Evolutionary conservation across 768 basidiomycete species (phyloP), one percentile per base, ranked within the genome.

Genomic region (Lactarius evosmus): DNA sequence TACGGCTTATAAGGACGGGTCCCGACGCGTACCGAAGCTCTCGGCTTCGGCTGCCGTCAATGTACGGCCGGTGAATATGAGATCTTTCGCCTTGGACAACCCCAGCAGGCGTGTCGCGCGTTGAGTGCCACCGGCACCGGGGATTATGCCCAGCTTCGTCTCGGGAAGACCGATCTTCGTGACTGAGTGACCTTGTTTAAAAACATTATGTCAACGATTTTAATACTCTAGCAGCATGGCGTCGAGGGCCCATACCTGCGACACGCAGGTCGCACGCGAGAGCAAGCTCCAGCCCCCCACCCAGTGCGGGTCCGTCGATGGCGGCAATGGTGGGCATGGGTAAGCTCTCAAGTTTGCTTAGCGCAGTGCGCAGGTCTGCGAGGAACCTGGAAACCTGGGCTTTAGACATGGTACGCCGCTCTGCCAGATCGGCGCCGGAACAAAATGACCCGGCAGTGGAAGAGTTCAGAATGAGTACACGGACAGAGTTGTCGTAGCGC

Each of bases 271-370:
- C 95, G 75, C 93, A 96, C 2, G 92, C 89, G 58, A 98, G 80
- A 62, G 88, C 82, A 62, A 97, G 75, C 74, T 98, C 95, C 32
- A 95, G 80, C 2, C 95, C 95, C n/a, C 95, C 95, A 11, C 95
- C 95, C 0, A 98, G 80, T 9, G 95, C 95, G 22, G 91, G 92
- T 0, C 95, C 95, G 72, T 97, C 95, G 46, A 98, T 90, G 5
- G 94, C 93, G 38, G 90, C 90, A 61, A 97, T 90, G 17, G 93
- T 95, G 4, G 95, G 95, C 78, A 95, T 83, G 6, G 89, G 88
- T 36, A 96, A 77, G 44, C 80, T 78, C 75, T 95, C 93, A n/a
- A 98, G 82, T 70, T 83, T 83, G 32, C 82, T 80, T 44, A 98
- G 75, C 9, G 91, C 82, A 41, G 79, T 77, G 32, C 95, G 84